A percentile compares a stretch with the other conserved stretches of the same genome.
phyloP scores from a whole-genome alignment of 805 yeast genomes.

The Lipomyces spencermartinsiae region DNA sequence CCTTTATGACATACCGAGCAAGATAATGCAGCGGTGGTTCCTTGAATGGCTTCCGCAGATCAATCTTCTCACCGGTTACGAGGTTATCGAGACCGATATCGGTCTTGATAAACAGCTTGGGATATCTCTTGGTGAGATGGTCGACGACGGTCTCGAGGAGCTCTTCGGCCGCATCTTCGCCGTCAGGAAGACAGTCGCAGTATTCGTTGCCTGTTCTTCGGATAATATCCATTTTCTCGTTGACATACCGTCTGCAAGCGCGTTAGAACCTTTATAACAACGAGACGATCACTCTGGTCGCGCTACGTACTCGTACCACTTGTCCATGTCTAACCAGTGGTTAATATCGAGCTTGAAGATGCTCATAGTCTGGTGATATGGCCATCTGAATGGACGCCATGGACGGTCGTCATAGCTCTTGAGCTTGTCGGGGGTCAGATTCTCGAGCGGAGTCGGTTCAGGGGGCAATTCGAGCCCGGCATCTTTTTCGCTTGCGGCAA shows the following conservation, averaged over 20 bases:
- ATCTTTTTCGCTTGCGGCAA: background rate
- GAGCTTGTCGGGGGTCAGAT: constrained; percentile 71
- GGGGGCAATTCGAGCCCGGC: constrained; percentile 43
- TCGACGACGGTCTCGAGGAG: constrained; percentile 66
- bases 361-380: constrained; percentile 80
- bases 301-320: constrained; percentile 54
- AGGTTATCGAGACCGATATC: constrained; percentile 64
- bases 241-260: constrained; percentile 59
- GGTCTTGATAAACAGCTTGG: constrained; percentile 60
- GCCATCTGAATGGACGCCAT: constrained; percentile 83
- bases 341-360: constrained; percentile 72
- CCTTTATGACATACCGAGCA: constrained; percentile 46
- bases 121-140: constrained; percentile 68
- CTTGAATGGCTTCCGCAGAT: constrained; percentile 63
- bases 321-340: constrained; percentile 83
- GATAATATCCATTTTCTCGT: constrained; percentile 65
- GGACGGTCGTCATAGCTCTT: constrained; percentile 73
- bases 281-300: background rate
- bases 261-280: background rate
- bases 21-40: constrained; percentile 69
- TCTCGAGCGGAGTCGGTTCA: constrained; percentile 60
- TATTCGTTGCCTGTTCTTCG: constrained; percentile 65
- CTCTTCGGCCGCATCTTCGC: constrained; percentile 63
- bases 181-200: constrained; percentile 68
- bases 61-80: constrained; percentile 66